Evolutionary conservation across 2,329 filamentous ascomycete genomes (phyloP), one percentile per base, ranked within the genome.

Genomic region (Fusarium napiforme): DNA sequence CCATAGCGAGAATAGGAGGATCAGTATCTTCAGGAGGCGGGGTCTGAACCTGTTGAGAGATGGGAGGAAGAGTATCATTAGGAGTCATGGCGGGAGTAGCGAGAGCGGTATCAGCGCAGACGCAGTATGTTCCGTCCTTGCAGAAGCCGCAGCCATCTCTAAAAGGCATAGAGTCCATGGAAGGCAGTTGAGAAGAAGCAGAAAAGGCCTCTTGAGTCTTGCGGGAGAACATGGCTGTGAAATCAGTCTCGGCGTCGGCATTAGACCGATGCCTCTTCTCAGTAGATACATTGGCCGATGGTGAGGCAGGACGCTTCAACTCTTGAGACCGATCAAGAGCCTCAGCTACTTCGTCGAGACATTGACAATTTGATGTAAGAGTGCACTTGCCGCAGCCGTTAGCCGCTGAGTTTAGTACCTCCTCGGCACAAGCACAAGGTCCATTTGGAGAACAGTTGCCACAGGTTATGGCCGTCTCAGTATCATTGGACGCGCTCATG

Each of bases 121-220:
- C 90, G 78, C 93, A 96, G 76, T 93, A 93, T 1, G 92, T 95
- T 9, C 93, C 93, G 67, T 95, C 93, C 70, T 92, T 90, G 82
- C 93, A 96, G 83, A 96, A 96, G 11, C 93, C 93, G 80, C 93
- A 96, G 26, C 89, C 88, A 76, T 96, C 93, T 70, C 89, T 87
- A 9, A 88, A 85, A 16, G 85, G 83, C 46, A 87, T 81, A 23
- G 78, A 66, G 43, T 79, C 79, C 45, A 80, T 66, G 5, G 83
- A 78, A 23, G 84, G 80, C 15, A 82, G 72, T 55, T 82, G 84
- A n/a, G 78, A 82, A 71, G 79, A 81, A 12, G 74, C 60, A 37
- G 77, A 70, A 60, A 75, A 78, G 21, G 69, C 49, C 19, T 78
- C 70, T 53, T 78, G 67, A 71, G 84, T 79, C 74, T 85, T 84